Base-by-base conservation (phyloP, 176 grass and related monocot genomes). In the Carex parvula region DNA sequence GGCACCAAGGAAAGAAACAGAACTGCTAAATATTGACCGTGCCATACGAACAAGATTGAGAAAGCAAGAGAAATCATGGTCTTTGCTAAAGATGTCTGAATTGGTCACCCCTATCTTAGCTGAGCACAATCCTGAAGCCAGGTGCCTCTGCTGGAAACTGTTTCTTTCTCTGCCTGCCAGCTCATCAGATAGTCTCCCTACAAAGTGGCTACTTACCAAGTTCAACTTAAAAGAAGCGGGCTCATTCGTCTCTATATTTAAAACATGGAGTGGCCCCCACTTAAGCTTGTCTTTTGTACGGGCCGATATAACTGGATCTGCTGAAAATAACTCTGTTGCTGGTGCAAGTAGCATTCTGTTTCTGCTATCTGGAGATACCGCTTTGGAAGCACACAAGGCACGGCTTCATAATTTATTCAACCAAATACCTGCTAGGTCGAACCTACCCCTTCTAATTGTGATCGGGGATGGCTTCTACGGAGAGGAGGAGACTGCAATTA, bases 141-240 rank as follows among this genome's bases (percentile, higher is more conserved):
- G 86, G 84, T 99, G 93, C 83, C 73, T 95, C 80, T 95, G 93
- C 84, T 99, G 93, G 88, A 99, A 99, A 85, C 82, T 95, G 33
- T 81, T 99, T 79, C 44, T 95, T 62, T 74, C 91, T 82, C 72
- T 92, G 20, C 91, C 88, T 48, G 79, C 80, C 20, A 73, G 81
- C 18, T 58, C 83, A 80, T 74, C 62, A 41, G 80, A 87, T 82
- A 54, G 48, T 70, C 80, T 72, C 17, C 81, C 84, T 86, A 89
- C 85, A 52, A 94, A 84, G 86, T 99, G 96, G 93, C 89, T 93
- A 68, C 91, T 95, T 2, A 91, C 81, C 81, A 95, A 99, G 82
- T 70, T 99, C 74, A 87, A 81, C 85, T 75, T 92, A 75, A 41
- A 87, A 84, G 46, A 41, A 88, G 84, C 48, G 82, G 85, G 33